Conservation (phyloP, 345 rosid genomes). For the Gossypium bickii region DNA sequence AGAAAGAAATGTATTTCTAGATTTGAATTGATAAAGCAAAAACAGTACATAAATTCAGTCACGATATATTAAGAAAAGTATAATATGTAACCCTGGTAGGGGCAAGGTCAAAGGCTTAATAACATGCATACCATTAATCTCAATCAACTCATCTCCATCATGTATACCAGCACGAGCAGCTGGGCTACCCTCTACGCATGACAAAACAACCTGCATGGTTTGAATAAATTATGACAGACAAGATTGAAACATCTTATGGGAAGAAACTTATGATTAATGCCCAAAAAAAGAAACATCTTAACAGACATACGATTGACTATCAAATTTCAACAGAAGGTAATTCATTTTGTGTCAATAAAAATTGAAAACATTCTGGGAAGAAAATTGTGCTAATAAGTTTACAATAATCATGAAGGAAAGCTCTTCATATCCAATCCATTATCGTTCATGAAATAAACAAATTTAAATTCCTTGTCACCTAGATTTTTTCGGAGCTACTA, state of each 20-base stretch:
- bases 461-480: background rate
- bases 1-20: background rate
- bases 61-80: background rate
- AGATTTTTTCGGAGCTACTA: background rate
- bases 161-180: constrained; percentile 87
- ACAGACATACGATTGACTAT: background rate
- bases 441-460: background rate
- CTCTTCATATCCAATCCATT: background rate
- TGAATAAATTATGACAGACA: background rate
- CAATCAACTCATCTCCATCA: constrained; percentile 80
- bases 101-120: constrained; percentile 4
- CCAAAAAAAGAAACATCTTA: background rate
- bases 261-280: background rate
- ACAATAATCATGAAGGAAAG: background rate
- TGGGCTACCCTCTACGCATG: constrained; percentile 76
- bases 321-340: background rate
- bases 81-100: background rate
- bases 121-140: constrained; percentile 65
- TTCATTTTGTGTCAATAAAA: background rate
- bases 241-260: no score
- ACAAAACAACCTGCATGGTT: constrained; percentile 66
- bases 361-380: background rate
- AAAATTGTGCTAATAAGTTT: background rate
- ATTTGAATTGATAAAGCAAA: background rate
- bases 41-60: background rate